These are phyloP conservation scores for Neofusicoccum laricinum DNA, from an alignment of 2,329 filamentous ascomycete genomes.

Conservation along the genomic window DNA sequence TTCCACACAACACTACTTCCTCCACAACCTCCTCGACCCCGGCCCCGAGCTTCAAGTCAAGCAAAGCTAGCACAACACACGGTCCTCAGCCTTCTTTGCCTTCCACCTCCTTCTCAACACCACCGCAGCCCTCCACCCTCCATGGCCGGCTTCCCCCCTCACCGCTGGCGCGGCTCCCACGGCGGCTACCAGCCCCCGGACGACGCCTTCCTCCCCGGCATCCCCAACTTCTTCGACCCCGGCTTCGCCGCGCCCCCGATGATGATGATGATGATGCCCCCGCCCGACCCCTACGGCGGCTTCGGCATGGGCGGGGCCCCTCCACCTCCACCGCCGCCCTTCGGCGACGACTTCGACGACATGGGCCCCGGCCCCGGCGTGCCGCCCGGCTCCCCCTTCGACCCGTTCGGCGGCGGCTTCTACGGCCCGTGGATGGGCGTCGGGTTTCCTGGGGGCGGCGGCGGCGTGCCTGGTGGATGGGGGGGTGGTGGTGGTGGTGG, in stretches of 20 bases:
- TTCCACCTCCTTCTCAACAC: background rate
- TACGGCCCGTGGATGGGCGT: background rate
- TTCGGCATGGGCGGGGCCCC: background rate
- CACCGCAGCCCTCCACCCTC: background rate
- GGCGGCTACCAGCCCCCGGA: slow-evolving; percentile 3
- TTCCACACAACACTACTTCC: background rate
- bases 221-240: background rate
- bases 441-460: background rate
- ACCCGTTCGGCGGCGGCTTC: background rate
- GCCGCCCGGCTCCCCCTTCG: background rate
- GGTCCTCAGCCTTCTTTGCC: too few species aligned
- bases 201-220: background rate
- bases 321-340: background rate
- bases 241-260: background rate
- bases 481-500: too few species aligned
- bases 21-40: background rate
- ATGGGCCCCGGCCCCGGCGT: background rate
- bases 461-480: too few species aligned
- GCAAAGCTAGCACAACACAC: background rate
- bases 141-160: background rate
- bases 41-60: background rate
- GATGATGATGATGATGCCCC: too few species aligned
- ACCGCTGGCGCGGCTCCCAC: background rate
- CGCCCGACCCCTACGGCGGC: too few species aligned
- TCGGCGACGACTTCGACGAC: background rate